Conservation (phyloP, 2,329 filamentous ascomycete species). For the Fusarium sp. region DNA sequence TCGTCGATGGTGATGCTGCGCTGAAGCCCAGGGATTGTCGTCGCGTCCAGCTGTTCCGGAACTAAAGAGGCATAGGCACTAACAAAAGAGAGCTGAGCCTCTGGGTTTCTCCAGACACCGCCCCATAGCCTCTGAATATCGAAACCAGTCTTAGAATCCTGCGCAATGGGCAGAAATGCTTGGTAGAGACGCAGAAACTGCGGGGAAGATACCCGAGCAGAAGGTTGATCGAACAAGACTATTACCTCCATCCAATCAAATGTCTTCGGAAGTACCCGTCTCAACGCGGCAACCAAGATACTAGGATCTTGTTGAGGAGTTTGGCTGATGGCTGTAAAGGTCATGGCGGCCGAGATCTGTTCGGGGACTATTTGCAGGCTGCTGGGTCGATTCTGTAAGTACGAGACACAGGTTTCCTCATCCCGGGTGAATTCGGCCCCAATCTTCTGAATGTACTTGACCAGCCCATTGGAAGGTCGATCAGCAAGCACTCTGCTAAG, state of each 20-base stretch:
- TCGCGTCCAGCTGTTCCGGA: constrained; percentile 81
- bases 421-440: constrained; percentile 81
- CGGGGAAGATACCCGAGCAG: constrained; percentile 77
- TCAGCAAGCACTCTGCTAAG: constrained; percentile 73
- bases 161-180: constrained; percentile 78
- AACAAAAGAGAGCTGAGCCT: constrained; percentile 94
- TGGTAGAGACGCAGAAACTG: constrained; percentile 88
- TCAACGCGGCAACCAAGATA: constrained; percentile 70
- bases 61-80: constrained; percentile 84
- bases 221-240: constrained; percentile 81
- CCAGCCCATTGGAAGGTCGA: constrained; percentile 66
- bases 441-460: constrained; percentile 76
- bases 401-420: constrained; percentile 71
- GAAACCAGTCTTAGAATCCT: constrained; percentile 62
- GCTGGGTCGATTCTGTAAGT: constrained; percentile 64
- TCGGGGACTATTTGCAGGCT: constrained; percentile 78
- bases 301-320: constrained; percentile 64
- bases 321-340: constrained; percentile 71
- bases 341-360: constrained; percentile 83
- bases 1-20: constrained; percentile 76
- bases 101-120: constrained; percentile 84
- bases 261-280: constrained; percentile 69
- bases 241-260: constrained; percentile 80
- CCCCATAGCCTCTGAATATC: constrained; percentile 94
- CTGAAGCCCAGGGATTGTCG: constrained; percentile 83